Conservation (phyloP, 768 basidiomycete species). For the Tricholoma hemisulphureum region DNA sequence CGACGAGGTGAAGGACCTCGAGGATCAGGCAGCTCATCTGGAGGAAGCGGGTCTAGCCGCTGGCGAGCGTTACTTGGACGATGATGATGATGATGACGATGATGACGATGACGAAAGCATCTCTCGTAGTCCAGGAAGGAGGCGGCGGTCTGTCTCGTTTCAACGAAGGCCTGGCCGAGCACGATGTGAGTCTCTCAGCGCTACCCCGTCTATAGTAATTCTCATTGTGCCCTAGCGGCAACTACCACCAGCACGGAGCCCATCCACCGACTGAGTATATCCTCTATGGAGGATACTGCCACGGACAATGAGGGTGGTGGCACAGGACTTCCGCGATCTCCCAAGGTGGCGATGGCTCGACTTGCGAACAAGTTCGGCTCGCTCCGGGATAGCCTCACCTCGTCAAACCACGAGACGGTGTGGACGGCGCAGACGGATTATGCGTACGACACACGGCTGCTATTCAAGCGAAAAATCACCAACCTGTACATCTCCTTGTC, state of each 20-base stretch:
- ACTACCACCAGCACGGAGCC: conserved; percentile 5
- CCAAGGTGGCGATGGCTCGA: conserved; percentile 25
- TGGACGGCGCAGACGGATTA: conserved; percentile 83
- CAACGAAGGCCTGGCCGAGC: neutral
- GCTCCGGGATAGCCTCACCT: conserved; percentile 52
- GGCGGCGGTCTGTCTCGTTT: neutral
- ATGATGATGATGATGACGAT: conserved; percentile 62
- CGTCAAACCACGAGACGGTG: conserved; percentile 47
- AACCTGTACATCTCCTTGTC: conserved; percentile 75
- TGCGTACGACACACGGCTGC: conserved; percentile 76
- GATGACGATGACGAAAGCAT: conserved; percentile 46
- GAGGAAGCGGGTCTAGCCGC: conserved; percentile 57
- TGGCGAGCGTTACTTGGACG: conserved; percentile 53
- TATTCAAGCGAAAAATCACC: conserved; percentile 89
- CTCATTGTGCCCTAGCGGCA: neutral
- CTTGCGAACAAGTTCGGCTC: conserved; percentile 51
- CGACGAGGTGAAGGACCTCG: conserved; percentile 56
- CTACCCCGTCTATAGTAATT: neutral
- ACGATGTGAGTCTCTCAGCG: neutral
- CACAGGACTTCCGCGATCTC: neutral
- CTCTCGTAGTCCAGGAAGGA: conserved; percentile 33
- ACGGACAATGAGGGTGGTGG: conserved; percentile 8
- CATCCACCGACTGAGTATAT: conserved; percentile 43
- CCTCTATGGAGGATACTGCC: conserved; percentile 43
- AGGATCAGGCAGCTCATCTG: conserved; percentile 54